phyloP scores from a whole-genome alignment of 805 yeast genomes.

The Lachancea meyersii region DNA sequence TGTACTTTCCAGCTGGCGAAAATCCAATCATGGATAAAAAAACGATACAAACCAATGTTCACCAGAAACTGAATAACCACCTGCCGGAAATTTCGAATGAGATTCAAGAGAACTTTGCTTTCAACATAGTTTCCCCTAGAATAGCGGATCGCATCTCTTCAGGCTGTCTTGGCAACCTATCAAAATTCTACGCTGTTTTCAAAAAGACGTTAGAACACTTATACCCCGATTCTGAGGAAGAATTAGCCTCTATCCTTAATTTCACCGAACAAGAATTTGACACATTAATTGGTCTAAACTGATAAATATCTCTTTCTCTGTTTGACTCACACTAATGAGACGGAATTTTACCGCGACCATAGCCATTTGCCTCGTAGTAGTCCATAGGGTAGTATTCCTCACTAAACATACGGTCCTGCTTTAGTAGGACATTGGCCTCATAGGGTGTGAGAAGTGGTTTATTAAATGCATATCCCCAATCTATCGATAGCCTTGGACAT shows the following conservation, averaged over 20 bases:
- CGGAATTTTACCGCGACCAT: conserved; percentile 81
- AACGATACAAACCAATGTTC: conserved; percentile 41
- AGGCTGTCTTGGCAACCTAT: conserved; percentile 44
- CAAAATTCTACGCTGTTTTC: conserved; percentile 36
- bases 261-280: conserved; percentile 45
- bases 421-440: conserved; percentile 87
- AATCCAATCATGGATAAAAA: conserved; percentile 44
- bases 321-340: conserved; percentile 19
- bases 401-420: conserved; percentile 60
- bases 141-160: conserved; percentile 51
- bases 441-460: conserved; percentile 92
- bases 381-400: conserved; percentile 87
- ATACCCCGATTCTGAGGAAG: conserved; percentile 26
- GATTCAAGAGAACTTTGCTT: conserved; percentile 46
- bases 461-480: conserved; percentile 97
- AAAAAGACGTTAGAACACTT: conserved; percentile 33
- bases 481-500: conserved; percentile 91
- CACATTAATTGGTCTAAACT: conserved; percentile 65
- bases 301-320: conserved; percentile 11
- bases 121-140: conserved; percentile 58
- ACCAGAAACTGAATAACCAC: conserved; percentile 36
- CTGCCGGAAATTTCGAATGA: conserved; percentile 59
- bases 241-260: conserved; percentile 21
- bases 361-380: conserved; percentile 83
- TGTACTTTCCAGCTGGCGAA: conserved; percentile 60